A percentile compares a stretch with the other conserved stretches of the same genome.
phyloP scores from a whole-genome alignment of 1,284 basidiomycete species.

The Ustilago nuda region DNA sequence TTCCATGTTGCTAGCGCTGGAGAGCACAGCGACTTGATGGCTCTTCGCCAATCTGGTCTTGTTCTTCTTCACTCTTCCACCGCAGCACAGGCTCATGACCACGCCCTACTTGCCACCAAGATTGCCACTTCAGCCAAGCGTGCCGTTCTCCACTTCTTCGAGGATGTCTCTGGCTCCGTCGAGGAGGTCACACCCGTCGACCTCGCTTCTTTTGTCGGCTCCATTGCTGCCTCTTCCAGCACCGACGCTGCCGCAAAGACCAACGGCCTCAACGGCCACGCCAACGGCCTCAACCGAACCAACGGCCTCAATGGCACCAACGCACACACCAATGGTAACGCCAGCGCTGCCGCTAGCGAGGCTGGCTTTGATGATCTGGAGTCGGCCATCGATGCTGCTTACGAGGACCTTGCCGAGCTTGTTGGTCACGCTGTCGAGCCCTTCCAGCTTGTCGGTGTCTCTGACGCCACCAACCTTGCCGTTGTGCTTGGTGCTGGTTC shows the following conservation, averaged over 20 bases:
- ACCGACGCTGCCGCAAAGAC: conserved; percentile 69
- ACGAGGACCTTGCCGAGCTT: conserved; percentile 53
- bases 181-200: conserved; percentile 68
- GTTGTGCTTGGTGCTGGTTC: conserved; percentile 63
- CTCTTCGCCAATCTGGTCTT: conserved; percentile 75
- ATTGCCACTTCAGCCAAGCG: conserved; percentile 75
- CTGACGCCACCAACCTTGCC: conserved; percentile 54
- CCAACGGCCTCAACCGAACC: conserved; percentile 68
- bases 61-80: conserved; percentile 77
- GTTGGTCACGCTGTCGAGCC: conserved; percentile 60
- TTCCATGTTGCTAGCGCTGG: conserved; percentile 66
- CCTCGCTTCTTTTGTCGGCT: conserved; percentile 49
- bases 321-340: conserved; percentile 47
- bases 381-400: conserved; percentile 52
- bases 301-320: conserved; percentile 69
- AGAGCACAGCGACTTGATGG: conserved; percentile 75
- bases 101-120: conserved; percentile 78
- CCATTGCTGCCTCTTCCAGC: conserved; percentile 35
- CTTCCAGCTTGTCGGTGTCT: conserved; percentile 55
- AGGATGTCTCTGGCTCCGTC: conserved; percentile 67
- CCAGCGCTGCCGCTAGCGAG: conserved; percentile 42
- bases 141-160: conserved; percentile 85
- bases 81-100: conserved; percentile 78
- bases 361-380: conserved; percentile 50
- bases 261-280: conserved; percentile 69